Evolutionary conservation across 768 basidiomycete species (phyloP).

Genomic region (Strobilomyces dryophilus): DNA sequence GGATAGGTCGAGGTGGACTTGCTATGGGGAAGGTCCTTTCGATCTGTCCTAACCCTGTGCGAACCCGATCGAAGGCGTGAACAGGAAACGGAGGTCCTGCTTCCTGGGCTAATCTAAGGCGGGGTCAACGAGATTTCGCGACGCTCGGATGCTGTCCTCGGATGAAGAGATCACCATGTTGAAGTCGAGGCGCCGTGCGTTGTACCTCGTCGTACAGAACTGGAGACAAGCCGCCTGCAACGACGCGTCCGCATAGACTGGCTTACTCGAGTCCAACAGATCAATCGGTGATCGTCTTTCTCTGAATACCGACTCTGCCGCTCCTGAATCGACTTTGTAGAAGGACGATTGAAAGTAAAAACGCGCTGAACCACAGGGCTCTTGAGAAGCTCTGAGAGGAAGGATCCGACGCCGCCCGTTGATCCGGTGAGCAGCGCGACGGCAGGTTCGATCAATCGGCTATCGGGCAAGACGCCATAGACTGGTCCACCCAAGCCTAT

Average conservation of each 20-base stretch:
- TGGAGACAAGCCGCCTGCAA: constrained; percentile 25
- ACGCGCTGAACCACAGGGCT: constrained; percentile 23
- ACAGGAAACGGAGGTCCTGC: constrained; percentile 32
- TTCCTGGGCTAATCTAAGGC: constrained; percentile 26
- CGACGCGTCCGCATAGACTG: constrained; percentile 31
- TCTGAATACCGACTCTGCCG: constrained; percentile 28
- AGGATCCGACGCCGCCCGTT: constrained; percentile 38
- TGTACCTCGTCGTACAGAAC: constrained; percentile 28
- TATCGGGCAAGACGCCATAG: constrained; percentile 8
- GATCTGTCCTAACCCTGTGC: constrained; percentile 28
- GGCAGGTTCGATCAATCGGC: constrained; percentile 3
- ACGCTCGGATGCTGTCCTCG: constrained; percentile 37
- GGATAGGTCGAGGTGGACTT: constrained; percentile 27
- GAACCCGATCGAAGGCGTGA: constrained; percentile 39
- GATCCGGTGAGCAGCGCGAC: constrained; percentile 38
- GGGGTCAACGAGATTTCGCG: constrained; percentile 34
- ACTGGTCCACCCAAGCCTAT: constrained; percentile 11
- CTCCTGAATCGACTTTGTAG: constrained; percentile 11
- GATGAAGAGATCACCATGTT: constrained; percentile 40
- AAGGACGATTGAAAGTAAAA: constrained; percentile 32
- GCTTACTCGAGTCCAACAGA: constrained; percentile 28
- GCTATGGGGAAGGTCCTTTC: constrained; percentile 34
- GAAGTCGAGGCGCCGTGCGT: constrained; percentile 45
- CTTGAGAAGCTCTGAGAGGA: constrained; percentile 29
- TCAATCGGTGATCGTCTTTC: constrained; percentile 29